Evolutionary conservation across 495 filamentous ascomycete species (phyloP), one percentile per base, ranked within the genome.

Genomic region (Penicillium subrubescens): DNA sequence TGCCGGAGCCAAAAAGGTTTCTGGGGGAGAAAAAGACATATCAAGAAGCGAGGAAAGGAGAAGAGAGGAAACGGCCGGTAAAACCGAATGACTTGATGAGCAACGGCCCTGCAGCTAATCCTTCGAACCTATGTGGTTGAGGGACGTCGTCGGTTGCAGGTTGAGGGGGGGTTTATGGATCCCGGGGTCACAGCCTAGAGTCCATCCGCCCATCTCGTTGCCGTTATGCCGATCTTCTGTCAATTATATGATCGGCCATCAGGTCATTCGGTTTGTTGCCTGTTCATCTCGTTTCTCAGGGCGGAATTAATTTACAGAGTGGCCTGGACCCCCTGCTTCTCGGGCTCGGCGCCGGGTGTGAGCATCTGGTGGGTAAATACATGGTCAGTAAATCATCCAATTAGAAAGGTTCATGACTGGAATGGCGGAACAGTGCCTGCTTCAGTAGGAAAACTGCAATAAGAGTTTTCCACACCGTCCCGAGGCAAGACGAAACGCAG

Each of bases 271-370:
- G 55, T 57, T 53, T 33, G 48, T 61, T 15, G 60, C 37, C 55
- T 11, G 51, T 59, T 46, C 48, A 65, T 44, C 67, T 62, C 66
- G 61, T 60, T 71, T 72, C 69, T 60, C 48, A 43, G 37, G 37
- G 55, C 51, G 64, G 33, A 63, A 67, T 72, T 71, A 70, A 67
- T 78, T 79, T 80, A 83, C 70, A 82, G 71, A 62, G 77, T 68
- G 57, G 76, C 73, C 69, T 81, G 75, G 53, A 76, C 69, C 61
- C 73, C 61, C 62, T 79, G 65, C 69, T 81, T 68, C 61, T 78
- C 73, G 53, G 64, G 15, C 44, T 75, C 67, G 37, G 61, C 57
- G 57, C 80, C 81, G 53, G 81, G 80, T 55, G 80, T 76, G 70
- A 83, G 80, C 77, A 83, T 80, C 81, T 83, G 54, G 31, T 67